Conservation (phyloP, 148 eudicot species). For the Drosera capensis region DNA sequence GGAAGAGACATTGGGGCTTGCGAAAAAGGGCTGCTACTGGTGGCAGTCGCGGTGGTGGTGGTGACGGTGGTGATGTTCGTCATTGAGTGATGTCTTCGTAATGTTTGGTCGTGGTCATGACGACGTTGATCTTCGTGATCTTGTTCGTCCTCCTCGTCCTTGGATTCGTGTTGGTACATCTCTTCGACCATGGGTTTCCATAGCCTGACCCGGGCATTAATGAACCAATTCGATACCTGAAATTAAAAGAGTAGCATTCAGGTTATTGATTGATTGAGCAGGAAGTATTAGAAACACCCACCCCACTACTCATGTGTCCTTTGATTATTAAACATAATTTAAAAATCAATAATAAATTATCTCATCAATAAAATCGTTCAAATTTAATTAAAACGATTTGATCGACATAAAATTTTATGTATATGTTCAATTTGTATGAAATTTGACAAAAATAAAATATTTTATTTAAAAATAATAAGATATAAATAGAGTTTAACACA, state of each 20-base stretch:
- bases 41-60: background rate
- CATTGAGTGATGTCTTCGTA: background rate
- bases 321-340: no score
- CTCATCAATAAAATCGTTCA: no score
- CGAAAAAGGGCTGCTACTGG: background rate
- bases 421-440: no score
- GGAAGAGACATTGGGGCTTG: background rate
- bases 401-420: no score
- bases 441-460: no score
- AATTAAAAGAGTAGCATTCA: no score
- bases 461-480: no score
- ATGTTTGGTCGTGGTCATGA: background rate
- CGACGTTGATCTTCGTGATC: background rate
- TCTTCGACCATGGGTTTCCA: conserved; percentile 78
- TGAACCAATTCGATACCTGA: conserved; percentile 69
- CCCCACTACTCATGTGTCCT: no score
- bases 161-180: conserved; percentile 47
- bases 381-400: no score
- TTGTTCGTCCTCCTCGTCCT: conserved; percentile 9
- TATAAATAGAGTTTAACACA: no score
- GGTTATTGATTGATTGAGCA: background rate
- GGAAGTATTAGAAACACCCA: no score
- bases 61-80: background rate
- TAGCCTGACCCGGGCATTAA: conserved; percentile 55
- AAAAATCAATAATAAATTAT: no score